Conservation (phyloP, 768 basidiomycete species). For the Phaeotremella skinneri region DNA sequence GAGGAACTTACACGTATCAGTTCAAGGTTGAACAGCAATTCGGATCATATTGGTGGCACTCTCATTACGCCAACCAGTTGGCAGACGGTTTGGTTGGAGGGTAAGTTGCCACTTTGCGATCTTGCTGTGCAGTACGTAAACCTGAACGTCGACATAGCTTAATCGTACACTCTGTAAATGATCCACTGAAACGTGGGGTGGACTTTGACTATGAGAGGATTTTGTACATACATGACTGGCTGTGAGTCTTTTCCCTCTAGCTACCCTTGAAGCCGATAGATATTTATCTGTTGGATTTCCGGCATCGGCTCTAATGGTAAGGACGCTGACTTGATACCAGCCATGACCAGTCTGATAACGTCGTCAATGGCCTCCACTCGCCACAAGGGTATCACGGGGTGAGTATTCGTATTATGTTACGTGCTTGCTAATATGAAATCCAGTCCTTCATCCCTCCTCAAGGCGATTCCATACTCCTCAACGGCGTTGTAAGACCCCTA, state of each 20-base stretch:
- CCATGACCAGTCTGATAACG: conserved; percentile 16
- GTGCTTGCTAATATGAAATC: background rate
- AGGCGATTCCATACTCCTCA: conserved; percentile 30
- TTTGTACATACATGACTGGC: conserved; percentile 19
- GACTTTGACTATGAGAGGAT: conserved; percentile 43
- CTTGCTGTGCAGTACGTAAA: no score
- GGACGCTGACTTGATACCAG: conserved; percentile 12
- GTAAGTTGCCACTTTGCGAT: conserved; percentile 13
- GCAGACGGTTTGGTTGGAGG: conserved; percentile 34
- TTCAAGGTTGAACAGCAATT: conserved; percentile 27
- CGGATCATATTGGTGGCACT: conserved; percentile 41
- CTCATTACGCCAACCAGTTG: conserved; percentile 32
- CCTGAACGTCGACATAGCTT: conserved; percentile 14
- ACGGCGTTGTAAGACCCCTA: conserved; percentile 22
- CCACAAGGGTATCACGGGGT: conserved; percentile 29
- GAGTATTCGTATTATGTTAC: background rate
- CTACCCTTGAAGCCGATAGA: no score
- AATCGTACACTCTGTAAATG: conserved; percentile 26
- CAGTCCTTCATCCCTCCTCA: conserved; percentile 22
- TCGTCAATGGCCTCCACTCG: conserved; percentile 19
- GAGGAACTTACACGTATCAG: conserved; percentile 32
- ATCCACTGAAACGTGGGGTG: conserved; percentile 30
- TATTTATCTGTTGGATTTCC: background rate
- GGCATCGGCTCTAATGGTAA: no score
- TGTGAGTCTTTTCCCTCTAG: background rate